phyloP scores from a whole-genome alignment of 305 asterid species.

The Fraxinus baroniana region DNA sequence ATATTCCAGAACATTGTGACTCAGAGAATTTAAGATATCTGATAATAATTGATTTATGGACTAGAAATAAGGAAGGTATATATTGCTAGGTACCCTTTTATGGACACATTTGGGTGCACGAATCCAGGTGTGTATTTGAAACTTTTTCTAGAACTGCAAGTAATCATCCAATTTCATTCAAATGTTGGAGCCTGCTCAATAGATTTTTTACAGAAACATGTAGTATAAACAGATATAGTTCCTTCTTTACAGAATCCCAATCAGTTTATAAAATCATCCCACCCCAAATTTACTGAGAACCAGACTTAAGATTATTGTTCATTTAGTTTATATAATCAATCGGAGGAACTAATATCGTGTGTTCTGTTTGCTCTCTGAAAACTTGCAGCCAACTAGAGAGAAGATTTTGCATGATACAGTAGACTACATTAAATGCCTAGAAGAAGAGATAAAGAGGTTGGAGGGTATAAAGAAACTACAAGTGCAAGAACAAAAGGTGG shows the following conservation, averaged over 20 bases:
- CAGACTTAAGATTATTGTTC: background rate
- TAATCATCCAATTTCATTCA: background rate
- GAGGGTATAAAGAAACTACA: constrained; percentile 42
- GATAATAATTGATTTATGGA: background rate
- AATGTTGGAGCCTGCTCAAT: background rate
- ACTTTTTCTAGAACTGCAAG: background rate
- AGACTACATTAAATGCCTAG: constrained; percentile 42
- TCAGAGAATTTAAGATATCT: background rate
- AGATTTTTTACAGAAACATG: background rate
- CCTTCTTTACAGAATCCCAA: background rate
- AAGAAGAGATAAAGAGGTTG: constrained; percentile 49
- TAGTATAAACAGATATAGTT: background rate
- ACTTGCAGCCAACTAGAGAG: constrained; percentile 45
- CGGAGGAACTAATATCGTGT: background rate
- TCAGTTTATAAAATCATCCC: background rate
- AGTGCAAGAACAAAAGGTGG: constrained; percentile 17
- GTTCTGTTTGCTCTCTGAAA: background rate
- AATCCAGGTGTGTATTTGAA: background rate
- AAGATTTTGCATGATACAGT: constrained; percentile 44
- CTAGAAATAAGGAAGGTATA: background rate
- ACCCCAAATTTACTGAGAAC: background rate
- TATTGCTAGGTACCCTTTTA: background rate
- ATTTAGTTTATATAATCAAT: background rate
- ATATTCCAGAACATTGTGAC: background rate
- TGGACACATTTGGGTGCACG: background rate